Percentiles rank a stretch among this genome's conserved stretches.
phyloP scores from a whole-genome alignment of 2,329 filamentous ascomycete species.

The Botryotinia calthae region DNA sequence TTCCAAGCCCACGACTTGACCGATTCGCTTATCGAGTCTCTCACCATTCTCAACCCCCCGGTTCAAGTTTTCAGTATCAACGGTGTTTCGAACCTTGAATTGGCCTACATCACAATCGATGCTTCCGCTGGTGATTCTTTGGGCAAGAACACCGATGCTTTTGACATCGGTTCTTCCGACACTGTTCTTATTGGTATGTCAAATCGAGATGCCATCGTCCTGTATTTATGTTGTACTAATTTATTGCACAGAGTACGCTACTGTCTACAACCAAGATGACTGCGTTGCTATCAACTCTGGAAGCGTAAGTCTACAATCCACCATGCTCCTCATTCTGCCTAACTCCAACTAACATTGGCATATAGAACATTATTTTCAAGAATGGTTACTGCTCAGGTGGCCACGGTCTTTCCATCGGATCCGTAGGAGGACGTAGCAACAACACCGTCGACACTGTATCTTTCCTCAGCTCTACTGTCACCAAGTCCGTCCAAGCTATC shows the following conservation, averaged over 20 bases:
- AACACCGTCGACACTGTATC: background rate
- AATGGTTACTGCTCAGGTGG: background rate
- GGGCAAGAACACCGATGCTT: background rate
- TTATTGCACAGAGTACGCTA: background rate
- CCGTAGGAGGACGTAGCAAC: background rate
- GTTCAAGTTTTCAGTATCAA: background rate
- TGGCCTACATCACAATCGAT: background rate
- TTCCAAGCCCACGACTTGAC: background rate
- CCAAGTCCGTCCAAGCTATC: background rate
- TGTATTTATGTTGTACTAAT: background rate
- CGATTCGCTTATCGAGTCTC: background rate
- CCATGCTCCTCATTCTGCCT: background rate
- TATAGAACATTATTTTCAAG: background rate
- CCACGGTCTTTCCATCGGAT: background rate
- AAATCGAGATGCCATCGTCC: background rate
- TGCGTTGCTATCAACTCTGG: background rate
- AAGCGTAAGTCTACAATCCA: background rate
- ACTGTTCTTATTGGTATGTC: background rate
- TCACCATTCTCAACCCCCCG: background rate
- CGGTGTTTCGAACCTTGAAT: background rate
- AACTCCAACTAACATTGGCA: background rate
- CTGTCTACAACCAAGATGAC: background rate
- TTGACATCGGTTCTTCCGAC: background rate
- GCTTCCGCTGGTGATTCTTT: background rate
- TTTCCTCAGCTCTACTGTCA: background rate